Percentiles rank a stretch among this genome's conserved stretches.
These are phyloP conservation scores for Acanthamoeba culbertsoni DNA, from an alignment of 208 protist species.

Conservation along the genomic window DNA sequence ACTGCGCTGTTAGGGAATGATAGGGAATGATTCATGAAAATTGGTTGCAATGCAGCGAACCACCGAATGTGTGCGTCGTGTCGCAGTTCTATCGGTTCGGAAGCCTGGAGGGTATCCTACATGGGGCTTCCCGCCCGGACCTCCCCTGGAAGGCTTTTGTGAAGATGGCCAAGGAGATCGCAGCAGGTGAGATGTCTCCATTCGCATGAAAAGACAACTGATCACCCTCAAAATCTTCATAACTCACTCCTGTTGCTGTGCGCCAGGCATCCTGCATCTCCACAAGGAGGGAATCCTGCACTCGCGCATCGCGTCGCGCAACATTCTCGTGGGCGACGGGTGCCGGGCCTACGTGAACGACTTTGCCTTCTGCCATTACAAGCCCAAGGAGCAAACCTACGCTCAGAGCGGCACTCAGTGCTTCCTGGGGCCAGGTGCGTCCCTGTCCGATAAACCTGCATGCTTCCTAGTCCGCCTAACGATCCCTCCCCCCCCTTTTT, in stretches of 20 bases:
- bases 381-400: not conserved
- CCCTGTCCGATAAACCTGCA: not conserved
- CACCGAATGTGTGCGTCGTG: not conserved
- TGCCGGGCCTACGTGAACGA: not conserved
- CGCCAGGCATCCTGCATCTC: conserved; percentile 7
- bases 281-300: conserved; percentile 1
- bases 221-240: too few relatives aligned
- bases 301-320: conserved; percentile 3
- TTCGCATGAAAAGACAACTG: too few relatives aligned
- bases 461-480: not conserved
- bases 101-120: not conserved
- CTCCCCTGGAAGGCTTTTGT: conserved; percentile 21
- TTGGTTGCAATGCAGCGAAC: too few relatives aligned
- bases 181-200: not conserved
- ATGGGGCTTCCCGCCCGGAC: not conserved
- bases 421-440: not conserved
- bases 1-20: too few relatives aligned
- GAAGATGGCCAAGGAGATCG: conserved; percentile 20
- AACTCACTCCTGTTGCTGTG: too few relatives aligned
- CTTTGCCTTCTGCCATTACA: conserved; percentile 33
- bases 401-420: conserved; percentile 5
- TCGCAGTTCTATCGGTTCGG: conserved; percentile 6
- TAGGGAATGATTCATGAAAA: too few relatives aligned
- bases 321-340: conserved; percentile 12
- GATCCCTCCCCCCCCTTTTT: too few relatives aligned